phyloP scores from a whole-genome alignment of 371 early-diverging fungal species.

The Haplosporangium sp. region DNA sequence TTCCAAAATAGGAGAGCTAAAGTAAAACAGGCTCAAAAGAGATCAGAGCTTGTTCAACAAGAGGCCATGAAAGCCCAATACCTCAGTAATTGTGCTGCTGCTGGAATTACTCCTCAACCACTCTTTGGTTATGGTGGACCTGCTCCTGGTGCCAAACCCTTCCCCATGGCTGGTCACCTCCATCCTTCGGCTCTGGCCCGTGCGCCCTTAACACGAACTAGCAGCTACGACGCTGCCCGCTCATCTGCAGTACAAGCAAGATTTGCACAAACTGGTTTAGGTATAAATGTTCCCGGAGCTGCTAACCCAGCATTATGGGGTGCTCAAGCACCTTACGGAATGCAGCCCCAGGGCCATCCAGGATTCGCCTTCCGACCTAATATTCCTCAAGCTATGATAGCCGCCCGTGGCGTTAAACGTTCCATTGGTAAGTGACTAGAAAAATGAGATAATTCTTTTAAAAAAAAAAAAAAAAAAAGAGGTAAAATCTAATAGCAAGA shows the following conservation, averaged over 20 bases:
- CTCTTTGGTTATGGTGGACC: slow-evolving; percentile 29
- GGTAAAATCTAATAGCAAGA: neutral
- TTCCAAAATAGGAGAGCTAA: slow-evolving; percentile 99
- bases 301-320: slow-evolving; percentile 40
- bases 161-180: slow-evolving; percentile 43
- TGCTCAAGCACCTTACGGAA: slow-evolving; percentile 33
- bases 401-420: slow-evolving; percentile 50
- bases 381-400: slow-evolving; percentile 41
- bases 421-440: slow-evolving; percentile 38
- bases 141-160: slow-evolving; percentile 27
- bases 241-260: slow-evolving; percentile 35
- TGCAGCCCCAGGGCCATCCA: slow-evolving; percentile 41
- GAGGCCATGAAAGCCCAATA: slow-evolving; percentile 60
- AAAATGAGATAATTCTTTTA: neutral
- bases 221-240: slow-evolving; percentile 47
- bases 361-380: slow-evolving; percentile 49
- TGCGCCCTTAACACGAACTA: slow-evolving; percentile 42
- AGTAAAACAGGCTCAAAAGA: slow-evolving; percentile 78
- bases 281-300: slow-evolving; percentile 51
- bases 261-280: slow-evolving; percentile 46
- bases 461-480: slow-evolving; percentile 3
- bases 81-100: slow-evolving; percentile 42
- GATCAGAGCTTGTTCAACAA: slow-evolving; percentile 66
- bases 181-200: slow-evolving; percentile 45
- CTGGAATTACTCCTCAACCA: slow-evolving; percentile 48